Conservation (phyloP, 2,329 filamentous ascomycete genomes). For the Fusarium zealandicum region DNA sequence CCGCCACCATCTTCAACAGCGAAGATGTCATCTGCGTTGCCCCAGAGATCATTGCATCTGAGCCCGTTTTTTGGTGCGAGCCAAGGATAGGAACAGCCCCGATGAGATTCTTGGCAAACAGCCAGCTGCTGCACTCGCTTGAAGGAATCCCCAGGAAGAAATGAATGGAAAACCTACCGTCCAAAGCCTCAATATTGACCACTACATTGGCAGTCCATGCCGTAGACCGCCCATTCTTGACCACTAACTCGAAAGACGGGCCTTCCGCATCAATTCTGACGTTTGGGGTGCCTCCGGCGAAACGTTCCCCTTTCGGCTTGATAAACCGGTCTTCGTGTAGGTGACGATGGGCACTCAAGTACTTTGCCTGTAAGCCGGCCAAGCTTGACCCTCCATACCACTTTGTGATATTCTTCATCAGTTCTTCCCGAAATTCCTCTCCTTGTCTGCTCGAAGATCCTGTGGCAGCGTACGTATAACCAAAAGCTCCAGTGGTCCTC, state of each 20-base stretch:
- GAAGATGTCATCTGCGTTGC: constrained; percentile 60
- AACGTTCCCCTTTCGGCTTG: constrained; percentile 3
- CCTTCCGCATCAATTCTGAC: constrained; percentile 38
- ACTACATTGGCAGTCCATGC: constrained; percentile 75
- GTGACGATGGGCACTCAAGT: not conserved
- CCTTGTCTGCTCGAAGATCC: constrained; percentile 35
- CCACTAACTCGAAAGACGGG: constrained; percentile 41
- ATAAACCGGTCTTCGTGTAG: not conserved
- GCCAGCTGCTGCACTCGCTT: constrained; percentile 57
- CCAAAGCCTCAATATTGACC: constrained; percentile 65
- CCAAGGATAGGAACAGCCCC: constrained; percentile 68
- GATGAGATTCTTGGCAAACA: constrained; percentile 60
- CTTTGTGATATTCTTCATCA: constrained; percentile 60
- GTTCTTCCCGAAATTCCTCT: constrained; percentile 43
- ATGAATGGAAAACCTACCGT: constrained; percentile 67
- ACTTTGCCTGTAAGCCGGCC: constrained; percentile 27
- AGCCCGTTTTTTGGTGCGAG: constrained; percentile 47
- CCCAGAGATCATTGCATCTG: constrained; percentile 52
- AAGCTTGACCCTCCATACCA: constrained; percentile 49
- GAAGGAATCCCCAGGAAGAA: constrained; percentile 70
- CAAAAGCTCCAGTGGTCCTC: constrained; percentile 67
- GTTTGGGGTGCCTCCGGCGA: constrained; percentile 28
- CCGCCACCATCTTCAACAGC: constrained; percentile 53
- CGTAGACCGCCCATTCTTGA: constrained; percentile 54
- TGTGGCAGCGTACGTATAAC: constrained; percentile 77